Evolutionary conservation across 2,329 filamentous ascomycete species (phyloP), one percentile per base, ranked within the genome.

Genomic region (Verticillium klebahnii): DNA sequence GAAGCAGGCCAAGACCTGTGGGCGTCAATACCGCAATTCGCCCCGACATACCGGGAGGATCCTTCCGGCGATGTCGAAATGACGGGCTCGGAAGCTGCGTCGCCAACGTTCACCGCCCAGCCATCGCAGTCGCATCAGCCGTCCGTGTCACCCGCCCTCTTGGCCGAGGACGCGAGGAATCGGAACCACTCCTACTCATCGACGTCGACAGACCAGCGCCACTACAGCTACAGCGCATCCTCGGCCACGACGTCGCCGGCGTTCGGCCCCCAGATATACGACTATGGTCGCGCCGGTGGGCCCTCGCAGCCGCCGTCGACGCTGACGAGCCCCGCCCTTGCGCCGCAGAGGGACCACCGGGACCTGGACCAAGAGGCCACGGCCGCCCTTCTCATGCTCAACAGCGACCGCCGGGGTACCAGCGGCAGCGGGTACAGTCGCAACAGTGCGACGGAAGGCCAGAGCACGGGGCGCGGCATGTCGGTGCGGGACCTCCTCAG

Each of bases 301-400:
- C 63, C 71, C 45, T 79, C 82, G 17, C 73, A 74, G 2, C 76
- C 77, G 58, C 81, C 76, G 2, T 89, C 82, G 57, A 77, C 83
- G 1, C 71, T 87, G 63, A 86, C 87, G 6, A 88, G 85, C 64
- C 86, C 85, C 1, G 81, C 81, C 8, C 72, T 88, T 55, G 70
- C 76, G 23, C 84, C 86, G 0, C 82, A 85, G 69, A 50, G 61
- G 23, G 58, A 59, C n/a, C 58, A 59, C 31, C 77, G 78, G 39
- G 85, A 88, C 58, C 69, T 85, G 5, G 87, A 90, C 65, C 89
- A 93, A 64, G 92, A 95, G 73, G 93, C 92, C 1, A 95, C 92
- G 8, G 89, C 92, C 14, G 93, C 93, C 3, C 74, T 97, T 67
- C 75, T 97, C 72, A 96, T 97, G 93, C 79, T 97, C 63, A 96